Evolutionary conservation across 495 filamentous ascomycete genomes (phyloP), one percentile per base, ranked within the genome.

Genomic region (Lepraria neglecta): DNA sequence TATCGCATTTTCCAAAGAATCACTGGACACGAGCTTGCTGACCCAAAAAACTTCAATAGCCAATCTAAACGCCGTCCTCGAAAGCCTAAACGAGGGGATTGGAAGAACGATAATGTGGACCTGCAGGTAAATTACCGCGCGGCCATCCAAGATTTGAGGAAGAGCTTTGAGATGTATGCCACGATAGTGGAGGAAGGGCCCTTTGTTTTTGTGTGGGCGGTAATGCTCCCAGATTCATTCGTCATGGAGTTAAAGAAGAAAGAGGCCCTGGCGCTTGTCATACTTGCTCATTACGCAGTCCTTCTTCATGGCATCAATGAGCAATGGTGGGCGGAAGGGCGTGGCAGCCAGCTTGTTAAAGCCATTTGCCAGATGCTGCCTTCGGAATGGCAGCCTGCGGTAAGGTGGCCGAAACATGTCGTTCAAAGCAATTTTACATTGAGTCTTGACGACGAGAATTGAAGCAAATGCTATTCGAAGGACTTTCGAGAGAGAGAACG

Each of bases 251-350:
- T 79, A 14, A 65, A 75, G 44, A 56, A 65, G 33, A 70, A 72
- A 44, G 71, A 77, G 7, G 69, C 76, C 7, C 35, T 68, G 40
- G 70, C 74, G 3, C 48, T 80, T 12, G 66, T 75, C 1, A 62
- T 78, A 0, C 59, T 79, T 31, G 72, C 75, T 1, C 65, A 77
- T 55, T 80, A 73, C 68, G 73, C 70, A 45, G 70, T 75, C 2
- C 51, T 77, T 17, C 53, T 77, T 33, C 64, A 65, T 51, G 70
- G 69, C 48, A 77, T 76, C 71, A 58, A 68, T 5, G 64, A 63
- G 6, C 55, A 64, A 0, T 77, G 74, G 76, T 72, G 74, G 58
- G 73, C 74, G 68, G 21, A 61, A 12, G 73, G 70, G 1, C 76
- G 75, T 72, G 69, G 74, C 50, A 59, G 58, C 24, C 74, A 74